phyloP scores from a whole-genome alignment of 2,329 filamentous ascomycete species.

The Cladorrhinum sp. region DNA sequence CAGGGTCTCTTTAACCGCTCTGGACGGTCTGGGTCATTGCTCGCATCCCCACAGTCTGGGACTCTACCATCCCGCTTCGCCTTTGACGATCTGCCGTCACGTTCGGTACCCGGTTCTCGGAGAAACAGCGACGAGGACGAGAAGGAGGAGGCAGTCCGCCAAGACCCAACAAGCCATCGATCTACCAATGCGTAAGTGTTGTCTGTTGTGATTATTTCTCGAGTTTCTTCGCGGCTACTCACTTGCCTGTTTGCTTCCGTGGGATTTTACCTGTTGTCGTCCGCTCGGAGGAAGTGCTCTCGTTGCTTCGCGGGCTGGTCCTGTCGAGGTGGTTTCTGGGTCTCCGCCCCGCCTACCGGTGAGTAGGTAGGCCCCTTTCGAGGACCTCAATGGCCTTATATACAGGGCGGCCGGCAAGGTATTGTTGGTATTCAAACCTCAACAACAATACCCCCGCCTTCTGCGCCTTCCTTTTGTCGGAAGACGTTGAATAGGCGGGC shows the following conservation, averaged over 20 bases:
- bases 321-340: too few species aligned
- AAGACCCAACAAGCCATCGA: constrained; percentile 68
- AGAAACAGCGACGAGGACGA: constrained; percentile 91
- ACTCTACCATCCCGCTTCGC: constrained; percentile 57
- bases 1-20: constrained; percentile 72
- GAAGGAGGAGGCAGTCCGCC: constrained; percentile 70
- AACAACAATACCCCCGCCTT: not conserved
- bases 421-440: not conserved
- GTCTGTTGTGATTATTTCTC: constrained; percentile 1
- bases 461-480: not conserved
- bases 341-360: too few species aligned
- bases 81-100: constrained; percentile 68
- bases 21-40: constrained; percentile 72
- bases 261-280: not conserved
- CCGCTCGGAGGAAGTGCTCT: not conserved
- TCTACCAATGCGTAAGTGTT: constrained; percentile 74
- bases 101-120: constrained; percentile 81
- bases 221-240: not conserved
- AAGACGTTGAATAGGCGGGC: not conserved
- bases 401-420: not conserved
- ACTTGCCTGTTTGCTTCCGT: not conserved
- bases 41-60: constrained; percentile 72
- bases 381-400: not conserved
- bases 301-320: not conserved
- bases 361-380: not conserved